A percentile compares a stretch with the other conserved stretches of the same genome.
These are phyloP conservation scores for Cutaneotrichosporon sp. DNA, from an alignment of 1,284 basidiomycete species.

Conservation along the genomic window DNA sequence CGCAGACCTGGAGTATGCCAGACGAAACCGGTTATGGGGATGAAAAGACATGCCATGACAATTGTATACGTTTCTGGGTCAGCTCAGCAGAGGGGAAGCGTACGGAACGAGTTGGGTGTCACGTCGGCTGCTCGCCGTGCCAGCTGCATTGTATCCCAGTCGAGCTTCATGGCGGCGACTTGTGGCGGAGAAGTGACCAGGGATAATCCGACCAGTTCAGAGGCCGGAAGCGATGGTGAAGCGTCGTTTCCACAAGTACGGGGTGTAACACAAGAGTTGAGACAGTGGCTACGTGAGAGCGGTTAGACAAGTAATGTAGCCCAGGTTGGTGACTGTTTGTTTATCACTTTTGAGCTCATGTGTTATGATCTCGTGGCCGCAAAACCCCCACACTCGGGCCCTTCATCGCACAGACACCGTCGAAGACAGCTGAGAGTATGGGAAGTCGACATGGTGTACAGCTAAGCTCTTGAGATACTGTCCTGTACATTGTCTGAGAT, in stretches of 20 bases:
- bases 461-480: too few relatives aligned
- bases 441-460: too few relatives aligned
- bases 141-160: background rate
- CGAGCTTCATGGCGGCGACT: background rate
- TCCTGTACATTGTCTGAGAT: too few relatives aligned
- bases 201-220: background rate
- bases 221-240: too few relatives aligned
- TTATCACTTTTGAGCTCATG: background rate
- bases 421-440: background rate
- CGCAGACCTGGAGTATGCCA: conserved; percentile 45
- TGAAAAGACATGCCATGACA: conserved; percentile 45
- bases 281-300: too few relatives aligned
- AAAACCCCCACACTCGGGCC: background rate
- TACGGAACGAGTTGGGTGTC: conserved; percentile 5
- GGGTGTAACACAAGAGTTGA: too few relatives aligned
- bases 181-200: background rate
- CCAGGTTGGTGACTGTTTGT: background rate
- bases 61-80: conserved; percentile 43
- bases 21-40: conserved; percentile 36
- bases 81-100: background rate
- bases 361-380: background rate
- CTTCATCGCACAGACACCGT: background rate
- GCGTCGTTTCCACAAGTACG: too few relatives aligned
- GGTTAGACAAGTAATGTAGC: too few relatives aligned
- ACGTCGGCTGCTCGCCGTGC: background rate